Percentiles rank a stretch among this genome's conserved stretches.
phyloP scores from a whole-genome alignment of 2,329 filamentous ascomycete genomes.

The Rhynchosporium graminicola region DNA sequence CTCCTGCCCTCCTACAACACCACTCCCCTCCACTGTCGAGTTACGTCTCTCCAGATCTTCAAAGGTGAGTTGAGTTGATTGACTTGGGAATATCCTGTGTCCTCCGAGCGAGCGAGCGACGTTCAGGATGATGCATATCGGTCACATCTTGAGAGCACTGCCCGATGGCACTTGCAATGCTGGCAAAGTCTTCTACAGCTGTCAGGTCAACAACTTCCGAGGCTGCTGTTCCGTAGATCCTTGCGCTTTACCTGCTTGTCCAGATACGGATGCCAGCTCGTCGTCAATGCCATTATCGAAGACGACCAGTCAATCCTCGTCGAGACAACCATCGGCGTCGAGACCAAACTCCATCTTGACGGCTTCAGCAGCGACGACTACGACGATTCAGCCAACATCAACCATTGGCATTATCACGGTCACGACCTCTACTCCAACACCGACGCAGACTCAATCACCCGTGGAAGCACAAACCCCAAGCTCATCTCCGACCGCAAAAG shows the following conservation, averaged over 20 bases:
- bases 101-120: not conserved
- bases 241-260: constrained; percentile 43
- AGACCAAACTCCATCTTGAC: constrained; percentile 7
- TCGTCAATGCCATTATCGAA: constrained; percentile 10
- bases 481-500: not conserved
- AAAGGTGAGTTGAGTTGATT: not conserved
- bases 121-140: constrained; percentile 18
- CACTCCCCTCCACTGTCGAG: not conserved
- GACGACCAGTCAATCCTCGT: not conserved
- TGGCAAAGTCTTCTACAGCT: constrained; percentile 43
- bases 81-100: not conserved
- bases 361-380: constrained; percentile 31
- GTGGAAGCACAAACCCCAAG: not conserved
- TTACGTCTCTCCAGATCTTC: not conserved
- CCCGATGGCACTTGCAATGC: constrained; percentile 14
- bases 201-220: constrained; percentile 41
- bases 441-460: not conserved
- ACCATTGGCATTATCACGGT: constrained; percentile 12
- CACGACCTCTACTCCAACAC: not conserved
- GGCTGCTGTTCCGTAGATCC: constrained; percentile 51
- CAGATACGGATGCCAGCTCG: constrained; percentile 24
- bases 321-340: not conserved
- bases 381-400: constrained; percentile 32
- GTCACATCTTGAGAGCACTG: constrained; percentile 9
- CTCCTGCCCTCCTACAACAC: no score